phyloP scores from a whole-genome alignment of 116 monocot species.

The Zostera marina region DNA sequence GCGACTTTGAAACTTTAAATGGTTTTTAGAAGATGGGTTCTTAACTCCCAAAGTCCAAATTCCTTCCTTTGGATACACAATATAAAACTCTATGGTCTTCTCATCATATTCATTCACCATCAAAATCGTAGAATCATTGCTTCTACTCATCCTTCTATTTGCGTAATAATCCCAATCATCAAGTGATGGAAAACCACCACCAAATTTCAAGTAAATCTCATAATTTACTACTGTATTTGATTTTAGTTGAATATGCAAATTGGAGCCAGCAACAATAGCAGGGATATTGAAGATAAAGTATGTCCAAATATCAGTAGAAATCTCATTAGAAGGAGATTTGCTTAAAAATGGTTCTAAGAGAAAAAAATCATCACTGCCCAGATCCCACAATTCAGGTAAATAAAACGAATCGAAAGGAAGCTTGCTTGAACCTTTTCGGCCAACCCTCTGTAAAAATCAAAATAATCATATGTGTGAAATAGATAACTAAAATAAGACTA shows the following conservation, averaged over 20 bases:
- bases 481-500: neutral
- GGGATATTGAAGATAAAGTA: constrained; percentile 67
- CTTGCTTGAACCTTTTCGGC: constrained; percentile 13
- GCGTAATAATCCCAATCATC: constrained; percentile 59
- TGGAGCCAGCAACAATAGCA: constrained; percentile 55
- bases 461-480: neutral
- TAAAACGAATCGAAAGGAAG: constrained; percentile 62
- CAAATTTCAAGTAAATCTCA: constrained; percentile 50
- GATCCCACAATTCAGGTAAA: constrained; percentile 28
- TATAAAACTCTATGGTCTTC: constrained; percentile 47
- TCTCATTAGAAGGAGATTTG: constrained; percentile 33
- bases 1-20: constrained; percentile 16
- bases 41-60: constrained; percentile 61
- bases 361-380: constrained; percentile 15
- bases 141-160: constrained; percentile 29
- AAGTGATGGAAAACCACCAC: constrained; percentile 48
- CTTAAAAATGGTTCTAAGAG: constrained; percentile 41
- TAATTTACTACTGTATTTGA: constrained; percentile 36
- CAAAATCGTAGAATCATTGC: constrained; percentile 44
- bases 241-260: constrained; percentile 46
- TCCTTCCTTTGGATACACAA: constrained; percentile 73
- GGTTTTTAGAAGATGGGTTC: constrained; percentile 18
- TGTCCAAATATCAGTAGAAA: constrained; percentile 45
- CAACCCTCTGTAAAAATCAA: constrained; percentile 40
- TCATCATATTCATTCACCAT: constrained; percentile 19